Conservation (phyloP, 73 alveolate genomes). For the Vitrella brassicaformis region DNA sequence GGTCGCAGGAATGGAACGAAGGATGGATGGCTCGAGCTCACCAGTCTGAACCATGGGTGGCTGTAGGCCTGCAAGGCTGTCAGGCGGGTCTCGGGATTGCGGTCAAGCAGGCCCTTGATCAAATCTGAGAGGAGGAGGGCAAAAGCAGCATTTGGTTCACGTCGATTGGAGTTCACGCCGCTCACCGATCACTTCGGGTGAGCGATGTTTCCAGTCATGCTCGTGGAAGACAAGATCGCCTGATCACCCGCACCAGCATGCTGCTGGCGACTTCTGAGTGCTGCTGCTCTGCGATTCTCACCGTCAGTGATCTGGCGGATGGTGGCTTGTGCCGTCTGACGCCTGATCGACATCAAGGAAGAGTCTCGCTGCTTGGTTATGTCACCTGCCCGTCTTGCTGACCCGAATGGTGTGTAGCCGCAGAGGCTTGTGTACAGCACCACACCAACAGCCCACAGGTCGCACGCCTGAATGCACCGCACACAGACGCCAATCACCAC, state of each 20-base stretch:
- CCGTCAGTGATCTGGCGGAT: too few relatives aligned
- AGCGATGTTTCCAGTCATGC: constrained; percentile 40
- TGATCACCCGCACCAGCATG: constrained; percentile 63
- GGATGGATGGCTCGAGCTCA: too few relatives aligned
- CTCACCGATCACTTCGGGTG: constrained; percentile 21
- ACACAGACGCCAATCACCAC: too few relatives aligned
- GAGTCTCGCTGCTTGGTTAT: too few relatives aligned
- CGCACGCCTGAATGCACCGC: constrained; percentile 69
- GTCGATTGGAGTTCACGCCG: constrained; percentile 36
- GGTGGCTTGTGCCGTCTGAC: too few relatives aligned
- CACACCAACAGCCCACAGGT: constrained; percentile 80
- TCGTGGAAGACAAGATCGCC: too few relatives aligned
- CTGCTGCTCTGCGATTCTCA: too few relatives aligned
- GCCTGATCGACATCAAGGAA: too few relatives aligned
- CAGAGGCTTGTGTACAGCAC: constrained; percentile 64
- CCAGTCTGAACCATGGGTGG: constrained; percentile 32
- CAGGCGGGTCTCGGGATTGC: constrained; percentile 34
- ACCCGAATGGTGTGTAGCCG: constrained; percentile 86
- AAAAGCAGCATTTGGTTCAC: constrained; percentile 39
- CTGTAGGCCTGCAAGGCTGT: constrained; percentile 30
- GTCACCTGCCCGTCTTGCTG: too few relatives aligned
- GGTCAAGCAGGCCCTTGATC: neutral
- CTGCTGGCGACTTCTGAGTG: too few relatives aligned
- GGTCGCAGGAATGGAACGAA: too few relatives aligned
- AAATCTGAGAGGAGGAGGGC: too few relatives aligned